Evolutionary conservation across 257 asterid genomes (phyloP), one percentile per base, ranked within the genome.

Genomic region (Solanum ossicruentum): DNA sequence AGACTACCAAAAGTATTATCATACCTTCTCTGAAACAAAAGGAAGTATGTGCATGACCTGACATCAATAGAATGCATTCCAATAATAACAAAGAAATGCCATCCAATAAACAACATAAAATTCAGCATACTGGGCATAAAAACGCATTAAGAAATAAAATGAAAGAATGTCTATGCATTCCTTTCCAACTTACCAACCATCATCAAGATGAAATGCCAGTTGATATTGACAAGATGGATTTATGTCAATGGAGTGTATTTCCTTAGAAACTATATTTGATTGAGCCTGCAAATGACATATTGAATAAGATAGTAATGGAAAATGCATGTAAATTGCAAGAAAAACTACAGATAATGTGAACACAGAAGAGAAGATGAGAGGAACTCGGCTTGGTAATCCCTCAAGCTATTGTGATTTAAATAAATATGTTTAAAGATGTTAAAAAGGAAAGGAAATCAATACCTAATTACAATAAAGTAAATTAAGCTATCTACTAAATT

Each of bases 181-280:
- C 83, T 70, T 80, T 79, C 81, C 80, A 56, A 90, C 92, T 82
- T 91, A 96, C 99, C 99, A 96, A 85, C 98, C 97, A 88, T 96
- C 98, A n/a, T 96, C 99, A 73, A 96, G 98, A 92, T 93, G 98
- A 89, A 96, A 96, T 87, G 98, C 98, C 89, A 96, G 87, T 89
- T 96, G 99, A 86, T 91, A 81, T 84, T 97, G 96, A 91, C 96
- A 91, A 84, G 97, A 91, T 83, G 98, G 99, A 89, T 96, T 91
- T 84, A 95, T 85, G 85, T 93, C 97, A 86, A 96, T 89, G 51
- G 98, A 96, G 84, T 93, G 95, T 89, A 95, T 91, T 86, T 93
- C 99, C 91, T 91, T 95, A 5, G 97, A 85, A 81, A 88, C 88
- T 78, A 96, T 93, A 89, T 92, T 90, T 85, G 99, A 89, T 80